These are phyloP conservation scores for Penicillium psychrofluorescens DNA, from an alignment of 495 filamentous ascomycete genomes.

Conservation along the genomic window DNA sequence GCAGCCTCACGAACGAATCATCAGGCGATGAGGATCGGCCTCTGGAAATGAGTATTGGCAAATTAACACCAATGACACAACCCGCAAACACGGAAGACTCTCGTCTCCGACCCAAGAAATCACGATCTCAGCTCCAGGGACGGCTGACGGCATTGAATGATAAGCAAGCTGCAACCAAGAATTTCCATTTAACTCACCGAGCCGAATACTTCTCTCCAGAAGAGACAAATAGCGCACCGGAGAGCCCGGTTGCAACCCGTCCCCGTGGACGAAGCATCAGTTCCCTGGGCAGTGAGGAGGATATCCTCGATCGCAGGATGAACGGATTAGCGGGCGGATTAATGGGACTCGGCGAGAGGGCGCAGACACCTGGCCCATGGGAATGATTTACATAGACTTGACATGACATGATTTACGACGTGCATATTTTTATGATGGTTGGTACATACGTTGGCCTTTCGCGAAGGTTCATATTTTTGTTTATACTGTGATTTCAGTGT, in stretches of 20 bases:
- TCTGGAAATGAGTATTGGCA: slow-evolving; percentile 66
- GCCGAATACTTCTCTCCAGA: slow-evolving; percentile 10
- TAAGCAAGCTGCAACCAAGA: no score
- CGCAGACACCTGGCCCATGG: slow-evolving; percentile 26
- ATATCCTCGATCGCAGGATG: slow-evolving; percentile 80
- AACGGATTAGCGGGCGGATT: slow-evolving; percentile 71
- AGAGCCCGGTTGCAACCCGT: slow-evolving; percentile 14
- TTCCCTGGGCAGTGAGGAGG: slow-evolving; percentile 74
- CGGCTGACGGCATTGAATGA: no score
- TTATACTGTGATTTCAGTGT: no score
- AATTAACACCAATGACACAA: slow-evolving; percentile 15
- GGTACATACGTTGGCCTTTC: no score
- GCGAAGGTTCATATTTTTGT: no score
- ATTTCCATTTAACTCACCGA: background rate
- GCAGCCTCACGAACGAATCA: slow-evolving; percentile 48
- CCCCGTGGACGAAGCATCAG: slow-evolving; percentile 52
- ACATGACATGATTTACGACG: background rate
- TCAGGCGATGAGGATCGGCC: slow-evolving; percentile 73
- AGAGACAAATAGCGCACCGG: slow-evolving; percentile 15
- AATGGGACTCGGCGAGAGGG: slow-evolving; percentile 55
- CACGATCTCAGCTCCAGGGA: background rate
- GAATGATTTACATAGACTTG: background rate
- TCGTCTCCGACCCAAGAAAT: slow-evolving; percentile 7
- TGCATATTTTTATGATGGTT: background rate
- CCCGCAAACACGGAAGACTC: background rate